Conservation (phyloP, 345 rosid genomes). For the Camelina sativa region DNA sequence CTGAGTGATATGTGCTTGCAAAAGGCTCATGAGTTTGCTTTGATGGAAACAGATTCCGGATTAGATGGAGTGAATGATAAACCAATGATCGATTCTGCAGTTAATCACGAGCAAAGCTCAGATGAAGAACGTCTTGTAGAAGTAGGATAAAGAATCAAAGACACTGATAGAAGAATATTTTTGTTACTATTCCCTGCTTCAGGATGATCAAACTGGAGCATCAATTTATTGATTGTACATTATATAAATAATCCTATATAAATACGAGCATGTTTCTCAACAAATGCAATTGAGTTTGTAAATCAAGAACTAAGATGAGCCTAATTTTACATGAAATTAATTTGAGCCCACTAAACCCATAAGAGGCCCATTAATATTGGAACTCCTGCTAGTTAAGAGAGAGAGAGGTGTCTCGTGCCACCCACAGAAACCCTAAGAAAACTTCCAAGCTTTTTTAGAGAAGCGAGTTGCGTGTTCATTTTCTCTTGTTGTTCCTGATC, state of each 20-base stretch:
- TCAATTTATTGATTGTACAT: constrained; percentile 9
- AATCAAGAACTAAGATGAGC: no score
- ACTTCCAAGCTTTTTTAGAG: constrained; percentile 3
- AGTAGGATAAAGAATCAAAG: constrained; percentile 36
- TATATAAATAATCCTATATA: not conserved
- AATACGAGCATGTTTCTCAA: not conserved
- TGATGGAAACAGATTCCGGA: constrained; percentile 54
- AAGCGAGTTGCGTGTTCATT: constrained; percentile 29
- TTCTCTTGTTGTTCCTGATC: constrained; percentile 16
- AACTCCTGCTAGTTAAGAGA: no score
- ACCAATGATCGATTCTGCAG: constrained; percentile 47
- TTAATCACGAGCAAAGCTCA: constrained; percentile 42
- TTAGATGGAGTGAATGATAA: constrained; percentile 58
- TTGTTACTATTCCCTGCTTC: not conserved
- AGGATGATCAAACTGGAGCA: constrained; percentile 11
- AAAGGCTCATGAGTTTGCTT: constrained; percentile 62
- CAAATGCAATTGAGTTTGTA: not conserved
- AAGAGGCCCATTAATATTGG: constrained; percentile 6
- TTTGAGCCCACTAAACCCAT: constrained; percentile 31
- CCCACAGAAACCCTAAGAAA: constrained; percentile 37
- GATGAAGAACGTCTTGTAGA: constrained; percentile 50
- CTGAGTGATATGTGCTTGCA: constrained; percentile 62
- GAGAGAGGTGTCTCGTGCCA: not conserved
- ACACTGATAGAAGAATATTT: not conserved
- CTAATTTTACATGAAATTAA: not conserved